Evolutionary conservation across 108 stramenopile species (phyloP), one percentile per base, ranked within the genome.

Genomic region (Tribonema minus): DNA sequence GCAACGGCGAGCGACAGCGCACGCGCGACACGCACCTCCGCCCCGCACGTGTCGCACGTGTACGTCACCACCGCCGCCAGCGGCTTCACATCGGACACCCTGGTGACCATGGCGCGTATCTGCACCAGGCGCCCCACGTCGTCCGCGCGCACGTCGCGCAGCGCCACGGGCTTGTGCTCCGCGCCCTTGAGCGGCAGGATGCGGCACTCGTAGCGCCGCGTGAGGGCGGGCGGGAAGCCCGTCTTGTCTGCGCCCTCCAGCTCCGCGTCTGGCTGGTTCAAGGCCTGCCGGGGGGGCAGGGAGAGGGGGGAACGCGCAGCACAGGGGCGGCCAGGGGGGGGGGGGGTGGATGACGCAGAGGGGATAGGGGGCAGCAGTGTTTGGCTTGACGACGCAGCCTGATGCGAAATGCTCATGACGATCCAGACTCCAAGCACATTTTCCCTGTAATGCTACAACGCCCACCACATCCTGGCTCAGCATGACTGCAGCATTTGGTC

Each of bases 51-150:
- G 81, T 99, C 96, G 76, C 98, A 99, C 7, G 93, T 93, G 85
- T 99, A 99, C n/a, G 98, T 94, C 1, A 91, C 92, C 6, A 99
- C 98, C n/a, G 82, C 70, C 38, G 90, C 91, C 9, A 88, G 87
- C 20, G 98, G 98, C 85, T 94, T 94, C 69, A 99, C 98, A 75
- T 96, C 94, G 3, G 95, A 93, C 6, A 91, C 89, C 6, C 94
- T 87, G 0, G 94, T 95, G 36, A 97, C 91, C 91, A 99, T 93
- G 7, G 93, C 96, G 2, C 85, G 70, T 20, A 99, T 77, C 0
- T 91, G 91, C 0, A 99, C 96, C 27, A 99, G 76, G 36, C 82
- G 89, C 12, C 98, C 98, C 80, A 99, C 92, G 68, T 86, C 61
- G 1, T 64, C 72, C 1, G 84, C 83, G 39, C 54, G 28, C 6